phyloP scores from a whole-genome alignment of 495 filamentous ascomycete species.

The Penicillium robsamsonii region DNA sequence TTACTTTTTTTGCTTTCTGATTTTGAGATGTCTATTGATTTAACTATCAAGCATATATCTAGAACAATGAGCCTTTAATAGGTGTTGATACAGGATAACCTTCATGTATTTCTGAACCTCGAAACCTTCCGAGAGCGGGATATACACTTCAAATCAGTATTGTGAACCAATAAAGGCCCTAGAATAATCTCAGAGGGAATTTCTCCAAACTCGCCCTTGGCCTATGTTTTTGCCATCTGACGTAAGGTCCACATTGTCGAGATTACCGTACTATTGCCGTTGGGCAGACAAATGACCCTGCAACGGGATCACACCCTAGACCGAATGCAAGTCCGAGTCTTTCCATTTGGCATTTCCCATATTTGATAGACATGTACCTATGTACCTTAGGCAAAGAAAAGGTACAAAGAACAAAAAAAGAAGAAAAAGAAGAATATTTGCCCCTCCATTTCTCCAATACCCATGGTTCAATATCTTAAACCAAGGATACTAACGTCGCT shows the following conservation, averaged over 20 bases:
- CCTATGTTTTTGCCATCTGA: neutral
- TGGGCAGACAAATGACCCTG: constrained; percentile 11
- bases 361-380: neutral
- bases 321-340: neutral
- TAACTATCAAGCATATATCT: no score
- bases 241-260: neutral
- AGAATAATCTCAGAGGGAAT: no score
- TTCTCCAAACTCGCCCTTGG: neutral
- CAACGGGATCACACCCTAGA: constrained; percentile 2
- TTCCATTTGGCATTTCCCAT: no score
- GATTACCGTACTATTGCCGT: neutral
- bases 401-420: neutral
- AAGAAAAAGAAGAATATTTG: neutral
- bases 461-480: neutral
- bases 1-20: neutral
- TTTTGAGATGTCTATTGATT: neutral
- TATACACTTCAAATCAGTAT: neutral
- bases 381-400: neutral
- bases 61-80: neutral
- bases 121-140: no score
- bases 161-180: no score
- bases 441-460: neutral
- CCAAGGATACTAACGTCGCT: neutral
- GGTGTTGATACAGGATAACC: no score
- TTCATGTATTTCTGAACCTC: neutral